phyloP scores from a whole-genome alignment of 345 rosid genomes.

The Bruguiera gymnorhiza region DNA sequence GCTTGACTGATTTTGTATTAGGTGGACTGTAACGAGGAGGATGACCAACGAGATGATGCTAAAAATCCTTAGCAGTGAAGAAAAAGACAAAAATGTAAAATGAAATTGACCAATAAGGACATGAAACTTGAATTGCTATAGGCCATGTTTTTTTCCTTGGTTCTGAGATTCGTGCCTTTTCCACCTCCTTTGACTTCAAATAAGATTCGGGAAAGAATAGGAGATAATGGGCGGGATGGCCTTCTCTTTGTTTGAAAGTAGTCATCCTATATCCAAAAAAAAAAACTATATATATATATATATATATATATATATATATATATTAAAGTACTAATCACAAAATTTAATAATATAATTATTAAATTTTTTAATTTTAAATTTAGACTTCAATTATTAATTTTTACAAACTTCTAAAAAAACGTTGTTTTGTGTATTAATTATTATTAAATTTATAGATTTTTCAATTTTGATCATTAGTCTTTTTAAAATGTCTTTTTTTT shows the following conservation, averaged over 20 bases:
- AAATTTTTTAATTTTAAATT: no score
- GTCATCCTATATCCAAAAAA: no score
- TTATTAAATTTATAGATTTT: no score
- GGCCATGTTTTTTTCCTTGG: constrained; percentile 7
- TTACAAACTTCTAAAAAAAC: no score
- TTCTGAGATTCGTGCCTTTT: constrained; percentile 1
- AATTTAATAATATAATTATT: no score
- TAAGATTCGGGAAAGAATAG: background rate
- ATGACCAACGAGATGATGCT: constrained; percentile 10
- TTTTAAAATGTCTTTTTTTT: no score
- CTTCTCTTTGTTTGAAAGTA: constrained; percentile 7
- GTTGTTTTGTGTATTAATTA: no score
- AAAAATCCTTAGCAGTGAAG: background rate
- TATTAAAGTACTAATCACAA: no score
- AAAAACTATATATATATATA: no score
- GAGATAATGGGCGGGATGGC: constrained; percentile 8
- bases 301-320: no score
- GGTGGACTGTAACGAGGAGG: constrained; percentile 15
- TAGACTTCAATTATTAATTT: no score
- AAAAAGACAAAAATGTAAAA: background rate
- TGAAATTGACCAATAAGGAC: constrained; percentile 6
- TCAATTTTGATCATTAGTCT: no score
- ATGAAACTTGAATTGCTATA: constrained; percentile 22
- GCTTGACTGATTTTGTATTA: constrained; percentile 10
- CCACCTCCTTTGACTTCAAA: constrained; percentile 11